A percentile compares a stretch with the other conserved stretches of the same genome.
Evolutionary conservation across 495 filamentous ascomycete species (phyloP).

Genomic region (Xylaria bambusicola): DNA sequence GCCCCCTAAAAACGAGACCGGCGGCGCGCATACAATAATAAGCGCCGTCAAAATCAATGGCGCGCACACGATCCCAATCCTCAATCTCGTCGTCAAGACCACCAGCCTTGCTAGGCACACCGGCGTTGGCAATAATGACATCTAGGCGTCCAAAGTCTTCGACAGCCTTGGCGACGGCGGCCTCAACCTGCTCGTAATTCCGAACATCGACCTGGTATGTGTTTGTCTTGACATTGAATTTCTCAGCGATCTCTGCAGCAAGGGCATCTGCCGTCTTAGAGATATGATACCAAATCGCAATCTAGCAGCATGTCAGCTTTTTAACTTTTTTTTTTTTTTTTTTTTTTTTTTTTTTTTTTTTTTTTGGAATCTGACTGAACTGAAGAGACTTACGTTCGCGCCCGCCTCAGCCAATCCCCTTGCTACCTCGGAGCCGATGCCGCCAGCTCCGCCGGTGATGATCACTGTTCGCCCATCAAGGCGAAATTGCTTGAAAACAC

Average conservation of each 20-base stretch:
- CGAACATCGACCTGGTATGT: slow-evolving; percentile 63
- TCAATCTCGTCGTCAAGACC: slow-evolving; percentile 65
- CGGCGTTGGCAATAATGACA: slow-evolving; percentile 76
- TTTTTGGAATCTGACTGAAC: slow-evolving; percentile 47
- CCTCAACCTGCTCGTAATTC: slow-evolving; percentile 58
- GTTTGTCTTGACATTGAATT: slow-evolving; percentile 67
- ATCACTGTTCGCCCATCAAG: slow-evolving; percentile 75
- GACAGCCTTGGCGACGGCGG: slow-evolving; percentile 78
- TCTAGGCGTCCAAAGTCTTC: slow-evolving; percentile 79
- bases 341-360: too few species aligned
- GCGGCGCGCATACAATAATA: slow-evolving; percentile 72
- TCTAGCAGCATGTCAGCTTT: slow-evolving; percentile 4
- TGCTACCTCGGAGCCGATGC: slow-evolving; percentile 74
- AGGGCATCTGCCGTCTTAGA: slow-evolving; percentile 64
- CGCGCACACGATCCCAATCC: slow-evolving; percentile 68
- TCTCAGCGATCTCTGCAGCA: slow-evolving; percentile 57
- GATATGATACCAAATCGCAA: slow-evolving; percentile 43
- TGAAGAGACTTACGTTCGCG: slow-evolving; percentile 65
- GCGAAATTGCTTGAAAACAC: slow-evolving; percentile 65
- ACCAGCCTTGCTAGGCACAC: slow-evolving; percentile 62
- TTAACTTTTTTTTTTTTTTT: too few species aligned
- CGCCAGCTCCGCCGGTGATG: slow-evolving; percentile 71
- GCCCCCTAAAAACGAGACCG: slow-evolving; percentile 64
- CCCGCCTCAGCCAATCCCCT: slow-evolving; percentile 74
- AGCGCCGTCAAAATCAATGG: slow-evolving; percentile 64